Evolutionary conservation across 2,329 filamentous ascomycete species (phyloP).

Genomic region (Fonsecaea monophora): DNA sequence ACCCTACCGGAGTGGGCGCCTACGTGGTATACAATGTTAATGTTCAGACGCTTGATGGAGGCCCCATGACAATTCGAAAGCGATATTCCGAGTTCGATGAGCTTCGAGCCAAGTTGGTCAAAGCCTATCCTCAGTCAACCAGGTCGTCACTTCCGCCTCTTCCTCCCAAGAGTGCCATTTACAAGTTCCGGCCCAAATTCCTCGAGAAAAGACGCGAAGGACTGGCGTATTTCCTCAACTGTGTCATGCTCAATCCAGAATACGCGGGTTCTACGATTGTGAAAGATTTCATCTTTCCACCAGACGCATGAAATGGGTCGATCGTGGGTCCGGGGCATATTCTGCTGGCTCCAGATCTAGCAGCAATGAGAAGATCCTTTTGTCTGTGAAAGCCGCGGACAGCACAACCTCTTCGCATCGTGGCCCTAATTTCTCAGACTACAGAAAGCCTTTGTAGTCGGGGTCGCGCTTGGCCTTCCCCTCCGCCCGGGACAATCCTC

Average conservation of each 20-base stretch:
- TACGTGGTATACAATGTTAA: slow-evolving; percentile 95
- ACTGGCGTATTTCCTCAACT: slow-evolving; percentile 91
- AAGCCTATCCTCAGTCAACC: slow-evolving; percentile 82
- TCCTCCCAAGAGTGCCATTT: slow-evolving; percentile 89
- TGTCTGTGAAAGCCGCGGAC: background rate
- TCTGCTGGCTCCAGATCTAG: background rate
- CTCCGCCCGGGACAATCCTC: slow-evolving; percentile 71
- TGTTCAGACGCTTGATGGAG: slow-evolving; percentile 79
- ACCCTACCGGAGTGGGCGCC: slow-evolving; percentile 67
- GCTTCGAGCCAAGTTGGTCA: slow-evolving; percentile 73
- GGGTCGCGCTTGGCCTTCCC: slow-evolving; percentile 64
- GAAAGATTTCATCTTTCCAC: slow-evolving; percentile 81
- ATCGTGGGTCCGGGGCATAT: background rate
- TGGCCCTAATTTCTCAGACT: slow-evolving; percentile 65
- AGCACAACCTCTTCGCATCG: slow-evolving; percentile 18
- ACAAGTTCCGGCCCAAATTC: slow-evolving; percentile 78
- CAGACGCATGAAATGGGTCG: slow-evolving; percentile 37
- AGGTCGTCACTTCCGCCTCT: slow-evolving; percentile 74
- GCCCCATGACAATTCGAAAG: slow-evolving; percentile 63
- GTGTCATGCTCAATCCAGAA: slow-evolving; percentile 88
- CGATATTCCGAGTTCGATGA: slow-evolving; percentile 94
- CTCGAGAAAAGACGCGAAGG: slow-evolving; percentile 82
- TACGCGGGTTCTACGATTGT: slow-evolving; percentile 90
- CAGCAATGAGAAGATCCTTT: background rate
- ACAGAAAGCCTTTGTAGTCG: slow-evolving; percentile 61